Percentiles rank a stretch among this genome's conserved stretches.
These are phyloP conservation scores for Catharanthus roseus DNA, from an alignment of 257 asterid species.

Conservation along the genomic window DNA sequence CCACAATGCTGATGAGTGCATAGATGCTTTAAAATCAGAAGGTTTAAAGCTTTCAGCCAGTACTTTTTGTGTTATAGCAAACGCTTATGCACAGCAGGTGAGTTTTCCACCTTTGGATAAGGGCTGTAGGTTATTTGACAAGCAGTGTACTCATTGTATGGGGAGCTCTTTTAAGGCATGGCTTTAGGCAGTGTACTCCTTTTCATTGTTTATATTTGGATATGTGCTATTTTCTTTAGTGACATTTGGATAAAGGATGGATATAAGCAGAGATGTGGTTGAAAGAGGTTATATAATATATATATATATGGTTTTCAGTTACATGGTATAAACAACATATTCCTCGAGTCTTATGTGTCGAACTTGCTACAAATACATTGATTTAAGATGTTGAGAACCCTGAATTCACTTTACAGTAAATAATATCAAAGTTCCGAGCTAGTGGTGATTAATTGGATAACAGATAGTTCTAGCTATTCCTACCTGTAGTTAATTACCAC, in stretches of 20 bases:
- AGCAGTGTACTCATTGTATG: background rate
- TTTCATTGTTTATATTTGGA: background rate
- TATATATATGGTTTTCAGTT: background rate
- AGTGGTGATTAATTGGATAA: background rate
- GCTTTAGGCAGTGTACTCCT: background rate
- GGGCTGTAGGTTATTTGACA: background rate
- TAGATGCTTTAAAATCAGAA: slow-evolving; percentile 56
- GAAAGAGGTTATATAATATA: background rate
- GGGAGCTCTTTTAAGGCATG: background rate
- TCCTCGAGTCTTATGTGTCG: background rate
- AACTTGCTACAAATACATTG: background rate
- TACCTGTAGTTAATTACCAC: background rate
- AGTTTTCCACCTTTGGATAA: background rate
- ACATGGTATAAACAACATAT: background rate
- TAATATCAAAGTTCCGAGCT: background rate
- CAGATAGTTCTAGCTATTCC: background rate
- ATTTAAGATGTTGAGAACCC: too few species aligned
- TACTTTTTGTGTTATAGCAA: slow-evolving; percentile 73
- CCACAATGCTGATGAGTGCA: slow-evolving; percentile 59
- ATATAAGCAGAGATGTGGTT: background rate
- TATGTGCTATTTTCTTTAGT: background rate
- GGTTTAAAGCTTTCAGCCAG: slow-evolving; percentile 65
- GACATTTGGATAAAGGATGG: background rate
- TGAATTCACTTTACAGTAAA: background rate
- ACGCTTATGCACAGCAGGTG: slow-evolving; percentile 94